A percentile compares a stretch with the other conserved stretches of the same genome.
phyloP scores from a whole-genome alignment of 768 basidiomycete genomes.

The Kwoniella shandongensis region DNA sequence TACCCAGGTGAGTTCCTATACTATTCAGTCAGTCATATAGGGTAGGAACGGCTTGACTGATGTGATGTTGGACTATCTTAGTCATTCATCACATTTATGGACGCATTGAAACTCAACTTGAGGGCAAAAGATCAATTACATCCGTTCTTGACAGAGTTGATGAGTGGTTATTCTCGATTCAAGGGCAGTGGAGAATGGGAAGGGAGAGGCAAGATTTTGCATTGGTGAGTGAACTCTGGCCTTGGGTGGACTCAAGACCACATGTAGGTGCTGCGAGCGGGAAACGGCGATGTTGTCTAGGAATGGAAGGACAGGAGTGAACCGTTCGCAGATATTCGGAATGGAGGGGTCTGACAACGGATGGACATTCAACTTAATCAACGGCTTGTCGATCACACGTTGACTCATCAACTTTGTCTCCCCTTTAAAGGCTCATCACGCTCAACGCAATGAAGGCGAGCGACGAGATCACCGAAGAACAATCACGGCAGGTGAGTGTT shows the following conservation, averaged over 20 bases:
- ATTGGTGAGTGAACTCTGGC: slow-evolving; percentile 65
- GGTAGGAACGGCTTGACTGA: no score
- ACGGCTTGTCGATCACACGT: no score
- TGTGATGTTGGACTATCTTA: slow-evolving; percentile 50
- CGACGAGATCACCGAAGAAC: slow-evolving; percentile 93
- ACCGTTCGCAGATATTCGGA: no score
- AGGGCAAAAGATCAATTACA: slow-evolving; percentile 98
- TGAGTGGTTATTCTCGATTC: slow-evolving; percentile 88
- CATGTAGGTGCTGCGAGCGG: slow-evolving; percentile 2
- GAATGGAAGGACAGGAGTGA: no score
- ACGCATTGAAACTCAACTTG: slow-evolving; percentile 84
- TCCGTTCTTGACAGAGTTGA: slow-evolving; percentile 90
- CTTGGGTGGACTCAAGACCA: no score
- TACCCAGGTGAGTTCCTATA: slow-evolving; percentile 67
- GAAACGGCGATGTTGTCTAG: no score
- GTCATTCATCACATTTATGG: slow-evolving; percentile 99
- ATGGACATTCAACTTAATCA: not conserved
- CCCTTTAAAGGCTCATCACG: slow-evolving; percentile 76
- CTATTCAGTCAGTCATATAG: not conserved
- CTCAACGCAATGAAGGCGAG: slow-evolving; percentile 96
- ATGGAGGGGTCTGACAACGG: no score
- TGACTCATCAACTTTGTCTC: no score
- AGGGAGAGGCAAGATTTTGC: slow-evolving; percentile 86
- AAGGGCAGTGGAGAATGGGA: slow-evolving; percentile 96
- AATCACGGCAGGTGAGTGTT: slow-evolving; percentile 76